Conservation (phyloP, 2,329 filamentous ascomycete species). For the Trichoderma sp. region DNA sequence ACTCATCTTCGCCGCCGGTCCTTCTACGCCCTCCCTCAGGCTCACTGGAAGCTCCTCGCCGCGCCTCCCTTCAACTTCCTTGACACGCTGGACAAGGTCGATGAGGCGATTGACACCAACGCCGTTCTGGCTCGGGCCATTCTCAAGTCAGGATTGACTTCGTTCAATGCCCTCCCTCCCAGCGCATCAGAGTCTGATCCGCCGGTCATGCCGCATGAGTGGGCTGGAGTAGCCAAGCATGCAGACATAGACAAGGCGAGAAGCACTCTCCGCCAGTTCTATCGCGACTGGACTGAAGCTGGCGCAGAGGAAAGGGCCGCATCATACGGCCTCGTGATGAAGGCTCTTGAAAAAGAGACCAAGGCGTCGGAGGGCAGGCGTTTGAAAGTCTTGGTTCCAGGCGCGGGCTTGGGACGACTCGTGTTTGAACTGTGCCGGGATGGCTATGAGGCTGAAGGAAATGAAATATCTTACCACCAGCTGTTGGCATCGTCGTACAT, state of each 20-base stretch:
- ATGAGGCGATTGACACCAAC: conserved; percentile 87
- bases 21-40: conserved; percentile 85
- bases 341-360: conserved; percentile 58
- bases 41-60: conserved; percentile 82
- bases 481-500: conserved; percentile 82
- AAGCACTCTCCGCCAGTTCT: conserved; percentile 90
- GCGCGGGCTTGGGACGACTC: conserved; percentile 83
- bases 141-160: conserved; percentile 65
- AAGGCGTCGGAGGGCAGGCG: conserved; percentile 37
- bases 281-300: conserved; percentile 87
- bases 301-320: conserved; percentile 73
- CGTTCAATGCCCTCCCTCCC: conserved; percentile 59
- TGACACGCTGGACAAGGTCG: conserved; percentile 74
- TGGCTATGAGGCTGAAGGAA: conserved; percentile 80
- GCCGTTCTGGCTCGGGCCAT: conserved; percentile 81
- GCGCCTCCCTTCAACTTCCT: conserved; percentile 80
- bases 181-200: conserved; percentile 40
- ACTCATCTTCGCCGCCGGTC: conserved; percentile 89
- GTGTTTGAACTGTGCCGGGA: conserved; percentile 80
- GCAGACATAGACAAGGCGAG: conserved; percentile 86
- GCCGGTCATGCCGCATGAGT: conserved; percentile 57
- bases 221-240: conserved; percentile 70
- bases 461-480: conserved; percentile 96
- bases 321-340: conserved; percentile 74
- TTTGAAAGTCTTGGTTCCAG: conserved; percentile 77